Evolutionary conservation across 805 yeast species (phyloP).

Genomic region (Myxozyma geophila): DNA sequence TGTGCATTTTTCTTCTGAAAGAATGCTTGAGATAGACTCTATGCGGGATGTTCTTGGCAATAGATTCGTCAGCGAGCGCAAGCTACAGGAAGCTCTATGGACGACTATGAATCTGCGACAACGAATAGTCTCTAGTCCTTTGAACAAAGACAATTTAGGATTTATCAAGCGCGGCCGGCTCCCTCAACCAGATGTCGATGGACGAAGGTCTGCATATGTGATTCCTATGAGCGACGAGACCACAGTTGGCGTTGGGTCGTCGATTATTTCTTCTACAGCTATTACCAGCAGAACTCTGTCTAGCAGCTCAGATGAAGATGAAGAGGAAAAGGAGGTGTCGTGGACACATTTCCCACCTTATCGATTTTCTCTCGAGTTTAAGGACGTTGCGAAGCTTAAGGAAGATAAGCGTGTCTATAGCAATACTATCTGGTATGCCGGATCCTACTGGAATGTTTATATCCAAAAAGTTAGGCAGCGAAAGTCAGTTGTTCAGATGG

Average conservation of each 20-base stretch:
- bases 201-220: conserved; percentile 14
- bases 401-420: conserved; percentile 57
- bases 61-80: conserved; percentile 48
- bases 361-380: conserved; percentile 58
- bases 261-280: conserved; percentile 34
- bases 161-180: conserved; percentile 11
- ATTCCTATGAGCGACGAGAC: conserved; percentile 54
- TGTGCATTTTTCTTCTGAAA: conserved; percentile 57
- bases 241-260: conserved; percentile 51
- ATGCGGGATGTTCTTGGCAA: conserved; percentile 47
- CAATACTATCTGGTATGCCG: conserved; percentile 63
- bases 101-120: conserved; percentile 52
- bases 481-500: conserved; percentile 53
- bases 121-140: conserved; percentile 45
- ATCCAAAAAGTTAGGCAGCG: conserved; percentile 54
- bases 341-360: conserved; percentile 56
- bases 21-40: conserved; percentile 52
- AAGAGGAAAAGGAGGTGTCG: conserved; percentile 7
- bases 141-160: conserved; percentile 7
- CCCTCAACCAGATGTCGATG: conserved; percentile 1
- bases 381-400: conserved; percentile 52
- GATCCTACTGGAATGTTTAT: conserved; percentile 63
- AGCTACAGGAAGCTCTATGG: conserved; percentile 57
- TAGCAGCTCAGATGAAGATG: conserved; percentile 2
- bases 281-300: not conserved